Conservation (phyloP, 208 protist genomes). For the Phytomonas sp. region DNA sequence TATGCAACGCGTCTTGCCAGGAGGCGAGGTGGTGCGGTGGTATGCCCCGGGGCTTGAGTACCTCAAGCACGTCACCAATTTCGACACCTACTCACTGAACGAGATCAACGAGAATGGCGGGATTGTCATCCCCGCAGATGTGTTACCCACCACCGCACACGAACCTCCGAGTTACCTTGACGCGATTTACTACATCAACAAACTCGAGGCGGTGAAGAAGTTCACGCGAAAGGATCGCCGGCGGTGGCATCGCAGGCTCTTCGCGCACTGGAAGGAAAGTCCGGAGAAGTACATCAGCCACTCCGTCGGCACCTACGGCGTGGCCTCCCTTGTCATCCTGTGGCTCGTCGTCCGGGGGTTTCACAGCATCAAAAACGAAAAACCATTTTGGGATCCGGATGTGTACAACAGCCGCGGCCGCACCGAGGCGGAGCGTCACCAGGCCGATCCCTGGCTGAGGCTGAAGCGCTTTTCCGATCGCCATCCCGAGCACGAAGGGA, state of each 20-base stretch:
- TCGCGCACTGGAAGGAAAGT: slow-evolving; percentile 77
- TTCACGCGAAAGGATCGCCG: slow-evolving; percentile 82
- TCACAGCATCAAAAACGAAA: slow-evolving; percentile 82
- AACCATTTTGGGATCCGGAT: slow-evolving; percentile 82
- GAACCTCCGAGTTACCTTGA: slow-evolving; percentile 65
- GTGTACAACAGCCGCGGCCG: slow-evolving; percentile 41
- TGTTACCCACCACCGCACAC: slow-evolving; percentile 59
- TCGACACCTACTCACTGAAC: slow-evolving; percentile 77
- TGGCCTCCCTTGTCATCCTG: slow-evolving; percentile 39
- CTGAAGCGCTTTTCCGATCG: slow-evolving; percentile 77
- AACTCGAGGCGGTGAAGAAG: slow-evolving; percentile 56
- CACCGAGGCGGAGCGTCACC: slow-evolving; percentile 54
- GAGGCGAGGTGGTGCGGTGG: slow-evolving; percentile 80
- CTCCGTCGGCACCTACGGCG: slow-evolving; percentile 53
- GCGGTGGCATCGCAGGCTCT: slow-evolving; percentile 64
- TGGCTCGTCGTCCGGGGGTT: slow-evolving; percentile 72
- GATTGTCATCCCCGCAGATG: slow-evolving; percentile 67
- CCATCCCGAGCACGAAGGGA: slow-evolving; percentile 77
- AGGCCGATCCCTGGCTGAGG: slow-evolving; percentile 46
- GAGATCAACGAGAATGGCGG: slow-evolving; percentile 87
- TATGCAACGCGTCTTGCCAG: slow-evolving; percentile 73
- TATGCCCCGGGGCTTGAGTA: slow-evolving; percentile 67
- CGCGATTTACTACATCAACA: slow-evolving; percentile 68
- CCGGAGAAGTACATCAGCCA: slow-evolving; percentile 76
- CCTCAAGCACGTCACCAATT: slow-evolving; percentile 81